phyloP scores from a whole-genome alignment of 257 asterid genomes.

The Linderniella brevidens region DNA sequence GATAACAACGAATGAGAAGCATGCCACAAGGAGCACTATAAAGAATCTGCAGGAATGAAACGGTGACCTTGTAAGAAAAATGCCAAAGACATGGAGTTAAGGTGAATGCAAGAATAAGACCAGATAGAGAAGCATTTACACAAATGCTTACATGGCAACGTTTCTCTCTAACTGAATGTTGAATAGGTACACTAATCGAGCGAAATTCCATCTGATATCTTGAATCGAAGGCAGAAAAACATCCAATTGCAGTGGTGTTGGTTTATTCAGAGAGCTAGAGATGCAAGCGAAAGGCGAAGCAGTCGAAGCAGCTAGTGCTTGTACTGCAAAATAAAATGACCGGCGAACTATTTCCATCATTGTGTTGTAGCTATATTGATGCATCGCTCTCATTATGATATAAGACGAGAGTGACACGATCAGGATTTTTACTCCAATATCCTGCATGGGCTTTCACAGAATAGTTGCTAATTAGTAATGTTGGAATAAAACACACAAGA shows the following conservation, averaged over 20 bases:
- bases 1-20: slow-evolving; percentile 66
- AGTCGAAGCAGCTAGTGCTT: slow-evolving; percentile 31
- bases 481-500: too few species aligned
- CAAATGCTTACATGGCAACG: slow-evolving; percentile 69
- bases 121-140: background rate
- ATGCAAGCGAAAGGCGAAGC: slow-evolving; percentile 61
- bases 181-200: slow-evolving; percentile 74
- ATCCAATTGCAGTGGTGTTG: slow-evolving; percentile 80
- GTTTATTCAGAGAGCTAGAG: slow-evolving; percentile 65
- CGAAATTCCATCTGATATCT: slow-evolving; percentile 64
- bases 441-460: slow-evolving; percentile 30
- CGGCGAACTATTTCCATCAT: slow-evolving; percentile 24
- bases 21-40: slow-evolving; percentile 63
- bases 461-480: slow-evolving; percentile 11
- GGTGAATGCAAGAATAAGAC: background rate
- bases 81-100: too few species aligned
- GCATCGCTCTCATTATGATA: slow-evolving; percentile 30
- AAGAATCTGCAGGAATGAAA: slow-evolving; percentile 56
- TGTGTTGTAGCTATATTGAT: slow-evolving; percentile 16
- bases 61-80: slow-evolving; percentile 3
- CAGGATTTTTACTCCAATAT: slow-evolving; percentile 27
- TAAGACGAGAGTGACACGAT: slow-evolving; percentile 34
- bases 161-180: slow-evolving; percentile 86
- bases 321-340: slow-evolving; percentile 23
- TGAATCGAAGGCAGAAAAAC: slow-evolving; percentile 59